Evolutionary conservation across 495 filamentous ascomycete species (phyloP).

Genomic region (Darksidea phi): DNA sequence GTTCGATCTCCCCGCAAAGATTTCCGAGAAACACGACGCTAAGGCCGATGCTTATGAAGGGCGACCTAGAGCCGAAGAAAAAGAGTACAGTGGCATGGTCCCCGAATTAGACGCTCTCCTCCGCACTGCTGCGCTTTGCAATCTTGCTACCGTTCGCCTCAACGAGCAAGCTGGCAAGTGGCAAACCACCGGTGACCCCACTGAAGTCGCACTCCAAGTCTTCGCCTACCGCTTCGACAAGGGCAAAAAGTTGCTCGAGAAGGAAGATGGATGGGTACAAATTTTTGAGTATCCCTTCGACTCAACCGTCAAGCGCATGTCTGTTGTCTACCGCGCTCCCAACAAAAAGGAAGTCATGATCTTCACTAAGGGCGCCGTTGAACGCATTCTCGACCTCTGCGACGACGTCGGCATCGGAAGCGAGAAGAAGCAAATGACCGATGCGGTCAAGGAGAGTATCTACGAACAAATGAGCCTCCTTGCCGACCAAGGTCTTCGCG

Average conservation of each 20-base stretch:
- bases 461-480: conserved; percentile 64
- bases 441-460: conserved; percentile 59
- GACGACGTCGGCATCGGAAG: conserved; percentile 55
- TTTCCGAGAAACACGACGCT: conserved; percentile 29
- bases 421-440: conserved; percentile 53
- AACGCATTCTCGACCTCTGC: conserved; percentile 73
- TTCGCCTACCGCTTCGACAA: conserved; percentile 69
- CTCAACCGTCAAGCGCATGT: conserved; percentile 80
- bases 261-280: conserved; percentile 59
- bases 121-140: conserved; percentile 72
- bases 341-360: conserved; percentile 52
- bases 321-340: conserved; percentile 61
- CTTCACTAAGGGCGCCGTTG: conserved; percentile 80
- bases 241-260: conserved; percentile 56
- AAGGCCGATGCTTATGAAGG: conserved; percentile 36
- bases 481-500: conserved; percentile 74
- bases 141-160: conserved; percentile 67
- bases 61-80: conserved; percentile 34
- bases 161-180: conserved; percentile 56
- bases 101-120: conserved; percentile 59
- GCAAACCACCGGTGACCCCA: conserved; percentile 78
- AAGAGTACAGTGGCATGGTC: conserved; percentile 33
- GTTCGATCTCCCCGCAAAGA: conserved; percentile 52
- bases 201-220: conserved; percentile 79
- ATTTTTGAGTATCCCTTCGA: conserved; percentile 79